Evolutionary conservation across 1,284 basidiomycete genomes (phyloP).

Genomic region (Vanrija sp.): DNA sequence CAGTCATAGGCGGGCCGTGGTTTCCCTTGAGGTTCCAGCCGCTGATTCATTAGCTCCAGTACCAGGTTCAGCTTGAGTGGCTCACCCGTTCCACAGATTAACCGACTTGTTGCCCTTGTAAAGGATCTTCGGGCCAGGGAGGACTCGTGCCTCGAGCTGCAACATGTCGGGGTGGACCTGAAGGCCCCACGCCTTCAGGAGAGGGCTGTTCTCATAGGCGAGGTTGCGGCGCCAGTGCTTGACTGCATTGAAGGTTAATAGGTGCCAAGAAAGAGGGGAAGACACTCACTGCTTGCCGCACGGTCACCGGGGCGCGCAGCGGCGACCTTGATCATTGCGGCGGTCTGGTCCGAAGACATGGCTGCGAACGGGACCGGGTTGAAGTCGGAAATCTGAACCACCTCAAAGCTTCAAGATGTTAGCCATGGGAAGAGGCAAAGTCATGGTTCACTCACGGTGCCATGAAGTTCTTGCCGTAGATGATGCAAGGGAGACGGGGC

Average conservation of each 20-base stretch:
- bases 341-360: slow-evolving; percentile 40
- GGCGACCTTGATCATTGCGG: slow-evolving; percentile 50
- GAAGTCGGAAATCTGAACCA: slow-evolving; percentile 40
- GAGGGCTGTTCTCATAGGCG: slow-evolving; percentile 39
- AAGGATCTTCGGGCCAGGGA: slow-evolving; percentile 38
- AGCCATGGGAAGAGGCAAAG: not conserved
- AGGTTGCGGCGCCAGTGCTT: slow-evolving; percentile 39
- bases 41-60: not conserved
- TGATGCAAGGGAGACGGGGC: slow-evolving; percentile 44
- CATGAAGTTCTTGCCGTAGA: slow-evolving; percentile 44
- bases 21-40: slow-evolving; percentile 24
- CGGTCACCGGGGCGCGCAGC: slow-evolving; percentile 46
- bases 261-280: not conserved
- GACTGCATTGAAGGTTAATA: slow-evolving; percentile 22
- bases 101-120: slow-evolving; percentile 37
- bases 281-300: slow-evolving; percentile 29
- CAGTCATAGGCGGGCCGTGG: too few relatives aligned
- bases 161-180: slow-evolving; percentile 42
- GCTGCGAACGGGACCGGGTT: slow-evolving; percentile 34
- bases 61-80: slow-evolving; percentile 9
- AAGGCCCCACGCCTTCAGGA: slow-evolving; percentile 48
- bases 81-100: slow-evolving; percentile 25
- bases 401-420: slow-evolving; percentile 36
- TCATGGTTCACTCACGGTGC: slow-evolving; percentile 35
- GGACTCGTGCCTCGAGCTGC: slow-evolving; percentile 42